Evolutionary conservation across 371 early-diverging fungal species (phyloP).

Genomic region (Apophysomyces variabilis): DNA sequence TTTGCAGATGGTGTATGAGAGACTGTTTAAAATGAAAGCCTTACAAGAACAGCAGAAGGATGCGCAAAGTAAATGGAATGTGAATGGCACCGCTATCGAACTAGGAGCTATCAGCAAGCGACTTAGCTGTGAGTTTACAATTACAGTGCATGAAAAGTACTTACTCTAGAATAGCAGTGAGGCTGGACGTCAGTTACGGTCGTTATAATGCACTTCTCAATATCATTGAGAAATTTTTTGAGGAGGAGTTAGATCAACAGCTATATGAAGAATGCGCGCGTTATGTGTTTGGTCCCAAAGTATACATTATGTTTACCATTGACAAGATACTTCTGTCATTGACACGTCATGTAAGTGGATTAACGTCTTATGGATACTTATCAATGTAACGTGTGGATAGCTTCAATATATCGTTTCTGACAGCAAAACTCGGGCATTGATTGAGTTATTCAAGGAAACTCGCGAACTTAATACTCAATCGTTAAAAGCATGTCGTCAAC

Average conservation of each 20-base stretch:
- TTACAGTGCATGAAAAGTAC: background rate
- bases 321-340: slow-evolving; percentile 78
- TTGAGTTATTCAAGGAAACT: background rate
- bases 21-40: background rate
- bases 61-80: background rate
- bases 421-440: background rate
- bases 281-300: slow-evolving; percentile 81
- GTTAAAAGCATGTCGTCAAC: background rate
- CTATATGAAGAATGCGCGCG: slow-evolving; percentile 90
- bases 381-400: background rate
- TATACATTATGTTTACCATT: slow-evolving; percentile 82
- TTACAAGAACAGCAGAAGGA: background rate
- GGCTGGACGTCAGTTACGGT: background rate
- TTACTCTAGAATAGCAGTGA: background rate
- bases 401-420: background rate
- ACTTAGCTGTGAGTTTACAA: background rate
- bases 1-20: background rate
- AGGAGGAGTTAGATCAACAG: slow-evolving; percentile 75
- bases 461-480: background rate
- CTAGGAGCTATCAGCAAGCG: background rate
- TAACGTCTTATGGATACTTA: background rate
- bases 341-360: slow-evolving; percentile 70
- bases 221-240: slow-evolving; percentile 62
- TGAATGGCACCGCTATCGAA: background rate
- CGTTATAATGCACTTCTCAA: background rate